phyloP scores from a whole-genome alignment of 208 protist genomes.

The Trypanosoma cruzi region DNA sequence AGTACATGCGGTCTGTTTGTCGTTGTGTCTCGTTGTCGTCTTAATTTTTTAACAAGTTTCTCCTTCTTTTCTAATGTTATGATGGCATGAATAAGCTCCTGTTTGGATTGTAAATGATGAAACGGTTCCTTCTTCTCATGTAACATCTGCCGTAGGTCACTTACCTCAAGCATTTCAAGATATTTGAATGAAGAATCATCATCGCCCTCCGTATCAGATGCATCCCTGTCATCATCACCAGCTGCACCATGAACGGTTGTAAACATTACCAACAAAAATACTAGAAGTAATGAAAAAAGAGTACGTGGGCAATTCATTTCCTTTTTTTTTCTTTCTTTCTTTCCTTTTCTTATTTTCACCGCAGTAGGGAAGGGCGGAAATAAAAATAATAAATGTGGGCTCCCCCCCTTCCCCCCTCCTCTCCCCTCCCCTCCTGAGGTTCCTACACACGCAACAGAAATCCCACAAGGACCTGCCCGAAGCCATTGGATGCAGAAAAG shows the following conservation, averaged over 20 bases:
- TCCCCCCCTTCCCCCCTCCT: no score
- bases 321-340: no score
- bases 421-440: no score
- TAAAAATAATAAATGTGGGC: no score
- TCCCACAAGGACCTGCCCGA: no score
- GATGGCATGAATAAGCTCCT: slow-evolving; percentile 43
- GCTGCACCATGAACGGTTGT: background rate
- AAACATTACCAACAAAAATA: background rate
- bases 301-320: background rate
- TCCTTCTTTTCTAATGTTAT: slow-evolving; percentile 42
- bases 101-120: slow-evolving; percentile 24
- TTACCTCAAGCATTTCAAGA: slow-evolving; percentile 48
- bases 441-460: no score
- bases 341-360: no score
- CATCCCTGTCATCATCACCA: background rate
- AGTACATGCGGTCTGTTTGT: slow-evolving; percentile 20
- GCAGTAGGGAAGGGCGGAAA: no score
- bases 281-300: slow-evolving; percentile 5
- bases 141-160: slow-evolving; percentile 57
- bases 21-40: background rate
- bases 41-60: slow-evolving; percentile 29
- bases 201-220: no score
- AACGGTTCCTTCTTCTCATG: slow-evolving; percentile 40
- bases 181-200: slow-evolving; percentile 41
- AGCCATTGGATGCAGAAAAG: no score